These are phyloP conservation scores for Omphalotus olearius DNA, from an alignment of 1,284 basidiomycete genomes.

Conservation along the genomic window DNA sequence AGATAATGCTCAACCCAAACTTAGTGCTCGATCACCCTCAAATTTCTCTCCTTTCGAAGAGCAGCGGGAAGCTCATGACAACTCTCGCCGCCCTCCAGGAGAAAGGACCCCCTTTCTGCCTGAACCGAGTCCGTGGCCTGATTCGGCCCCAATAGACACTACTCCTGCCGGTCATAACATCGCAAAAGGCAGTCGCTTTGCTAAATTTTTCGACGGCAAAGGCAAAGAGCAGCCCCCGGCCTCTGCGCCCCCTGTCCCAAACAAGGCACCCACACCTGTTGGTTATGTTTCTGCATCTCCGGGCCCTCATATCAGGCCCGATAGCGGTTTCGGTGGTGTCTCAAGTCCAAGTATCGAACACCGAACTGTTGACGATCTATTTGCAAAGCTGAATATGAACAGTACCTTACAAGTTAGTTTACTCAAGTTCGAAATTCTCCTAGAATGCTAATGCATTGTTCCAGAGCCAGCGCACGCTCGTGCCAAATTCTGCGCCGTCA, in stretches of 20 bases:
- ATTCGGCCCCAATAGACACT: slow-evolving; percentile 19
- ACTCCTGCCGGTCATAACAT: slow-evolving; percentile 41
- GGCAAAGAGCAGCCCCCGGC: slow-evolving; percentile 36
- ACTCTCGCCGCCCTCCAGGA: slow-evolving; percentile 31
- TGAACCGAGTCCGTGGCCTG: slow-evolving; percentile 8
- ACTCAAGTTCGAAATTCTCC: slow-evolving; percentile 1
- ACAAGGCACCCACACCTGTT: slow-evolving; percentile 32
- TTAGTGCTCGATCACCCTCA: slow-evolving; percentile 24
- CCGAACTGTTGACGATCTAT: slow-evolving; percentile 69
- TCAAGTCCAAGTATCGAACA: slow-evolving; percentile 34
- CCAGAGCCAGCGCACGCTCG: slow-evolving; percentile 28
- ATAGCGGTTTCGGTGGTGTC: slow-evolving; percentile 34
- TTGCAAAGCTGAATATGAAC: slow-evolving; percentile 69
- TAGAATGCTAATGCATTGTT: not conserved
- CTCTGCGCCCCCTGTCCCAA: slow-evolving; percentile 27
- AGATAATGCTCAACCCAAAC: slow-evolving; percentile 22
- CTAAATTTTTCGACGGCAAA: slow-evolving; percentile 80
- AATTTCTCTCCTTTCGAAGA: slow-evolving; percentile 61
- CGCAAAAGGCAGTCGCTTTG: slow-evolving; percentile 73
- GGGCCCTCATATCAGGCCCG: slow-evolving; percentile 42
- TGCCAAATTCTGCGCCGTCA: slow-evolving; percentile 19
- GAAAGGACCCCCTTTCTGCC: slow-evolving; percentile 19
- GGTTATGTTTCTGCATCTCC: slow-evolving; percentile 41
- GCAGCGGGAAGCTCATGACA: slow-evolving; percentile 34
- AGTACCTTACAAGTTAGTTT: slow-evolving; percentile 54